A percentile compares a stretch with the other conserved stretches of the same genome.
These are phyloP conservation scores for Aspergillus cavernicola DNA, from an alignment of 495 filamentous ascomycete species.

Conservation along the genomic window DNA sequence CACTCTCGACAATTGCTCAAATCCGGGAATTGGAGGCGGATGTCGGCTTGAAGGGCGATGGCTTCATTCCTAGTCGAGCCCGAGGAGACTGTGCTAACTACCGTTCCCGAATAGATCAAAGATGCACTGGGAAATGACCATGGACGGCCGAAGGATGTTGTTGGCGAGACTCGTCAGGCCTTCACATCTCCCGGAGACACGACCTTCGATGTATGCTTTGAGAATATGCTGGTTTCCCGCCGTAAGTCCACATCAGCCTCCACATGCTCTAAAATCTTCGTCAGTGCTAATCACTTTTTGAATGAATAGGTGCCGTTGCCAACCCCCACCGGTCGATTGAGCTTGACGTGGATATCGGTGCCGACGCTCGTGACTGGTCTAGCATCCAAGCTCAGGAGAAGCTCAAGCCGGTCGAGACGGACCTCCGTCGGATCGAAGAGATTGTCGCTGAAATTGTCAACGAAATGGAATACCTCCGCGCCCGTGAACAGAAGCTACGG, in stretches of 20 bases:
- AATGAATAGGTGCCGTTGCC: conserved; percentile 33
- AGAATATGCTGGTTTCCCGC: conserved; percentile 65
- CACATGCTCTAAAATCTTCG: neutral
- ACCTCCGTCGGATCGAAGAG: conserved; percentile 90
- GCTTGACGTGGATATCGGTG: conserved; percentile 97
- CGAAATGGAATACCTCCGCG: conserved; percentile 90
- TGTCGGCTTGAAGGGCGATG: neutral
- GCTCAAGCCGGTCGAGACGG: conserved; percentile 94
- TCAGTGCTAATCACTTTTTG: neutral
- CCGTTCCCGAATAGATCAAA: conserved; percentile 61
- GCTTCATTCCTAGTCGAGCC: neutral
- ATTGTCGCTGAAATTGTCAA: conserved; percentile 73
- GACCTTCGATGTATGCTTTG: conserved; percentile 96
- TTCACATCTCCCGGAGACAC: conserved; percentile 95
- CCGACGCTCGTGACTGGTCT: conserved; percentile 97
- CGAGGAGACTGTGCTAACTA: conserved; percentile 9
- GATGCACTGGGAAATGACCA: conserved; percentile 96
- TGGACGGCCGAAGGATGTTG: conserved; percentile 82
- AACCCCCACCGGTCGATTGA: conserved; percentile 77
- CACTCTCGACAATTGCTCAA: neutral
- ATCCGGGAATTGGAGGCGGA: too few species aligned
- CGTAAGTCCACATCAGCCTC: conserved; percentile 47
- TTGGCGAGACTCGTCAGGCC: conserved; percentile 85
- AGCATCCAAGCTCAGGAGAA: conserved; percentile 96
- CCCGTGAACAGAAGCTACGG: conserved; percentile 87